Evolutionary conservation across 2,329 filamentous ascomycete genomes (phyloP).

Genomic region (Arthrobotrys musiformis): DNA sequence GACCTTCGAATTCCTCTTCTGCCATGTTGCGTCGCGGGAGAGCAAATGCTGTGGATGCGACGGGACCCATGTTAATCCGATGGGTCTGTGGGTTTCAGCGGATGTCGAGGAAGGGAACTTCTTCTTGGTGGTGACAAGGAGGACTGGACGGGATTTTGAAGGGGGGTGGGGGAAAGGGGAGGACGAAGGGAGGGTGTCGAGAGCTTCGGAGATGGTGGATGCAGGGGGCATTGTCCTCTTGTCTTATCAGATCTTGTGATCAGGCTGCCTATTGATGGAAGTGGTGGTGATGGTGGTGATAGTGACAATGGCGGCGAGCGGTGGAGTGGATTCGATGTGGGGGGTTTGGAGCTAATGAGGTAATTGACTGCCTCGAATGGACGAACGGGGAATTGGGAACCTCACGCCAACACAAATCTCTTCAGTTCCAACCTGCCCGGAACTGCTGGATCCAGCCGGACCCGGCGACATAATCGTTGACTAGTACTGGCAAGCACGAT

Average conservation of each 20-base stretch:
- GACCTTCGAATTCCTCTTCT: neutral
- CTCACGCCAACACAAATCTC: neutral
- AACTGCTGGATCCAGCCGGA: too few relatives aligned
- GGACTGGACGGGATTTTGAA: neutral
- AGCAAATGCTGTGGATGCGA: conserved; percentile 26
- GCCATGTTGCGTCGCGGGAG: neutral
- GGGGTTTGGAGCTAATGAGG: conserved; percentile 3
- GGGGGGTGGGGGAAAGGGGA: neutral
- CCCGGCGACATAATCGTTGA: too few relatives aligned
- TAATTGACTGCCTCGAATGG: too few relatives aligned
- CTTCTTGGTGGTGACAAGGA: neutral
- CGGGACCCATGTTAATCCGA: conserved; percentile 18
- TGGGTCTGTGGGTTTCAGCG: conserved; percentile 12
- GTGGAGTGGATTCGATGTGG: neutral
- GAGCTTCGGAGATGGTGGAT: conserved; percentile 41
- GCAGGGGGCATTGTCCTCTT: conserved; percentile 13
- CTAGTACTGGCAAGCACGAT: too few relatives aligned
- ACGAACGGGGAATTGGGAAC: neutral
- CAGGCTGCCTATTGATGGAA: neutral
- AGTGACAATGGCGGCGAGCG: too few relatives aligned
- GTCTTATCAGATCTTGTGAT: neutral
- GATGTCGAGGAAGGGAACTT: conserved; percentile 7
- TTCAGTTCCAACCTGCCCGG: too few relatives aligned
- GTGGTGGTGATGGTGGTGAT: neutral
- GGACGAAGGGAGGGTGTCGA: conserved; percentile 37